Evolutionary conservation across 345 rosid species (phyloP).

Genomic region (Noccaea caerulescens): DNA sequence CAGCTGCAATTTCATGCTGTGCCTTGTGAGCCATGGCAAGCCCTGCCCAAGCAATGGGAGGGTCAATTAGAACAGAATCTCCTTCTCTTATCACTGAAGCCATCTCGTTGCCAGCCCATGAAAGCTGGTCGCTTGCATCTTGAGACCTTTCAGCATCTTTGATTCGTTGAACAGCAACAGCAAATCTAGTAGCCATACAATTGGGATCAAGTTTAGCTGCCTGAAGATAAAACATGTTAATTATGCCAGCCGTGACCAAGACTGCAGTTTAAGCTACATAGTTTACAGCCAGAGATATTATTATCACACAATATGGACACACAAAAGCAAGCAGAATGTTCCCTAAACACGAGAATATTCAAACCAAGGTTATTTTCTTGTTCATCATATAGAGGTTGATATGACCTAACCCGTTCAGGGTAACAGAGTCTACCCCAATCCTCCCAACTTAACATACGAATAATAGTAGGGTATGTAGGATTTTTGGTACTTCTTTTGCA

Average conservation of each 20-base stretch:
- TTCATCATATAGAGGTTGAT: constrained; percentile 6
- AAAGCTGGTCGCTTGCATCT: constrained; percentile 82
- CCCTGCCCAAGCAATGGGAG: constrained; percentile 90
- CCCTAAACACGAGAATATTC: background rate
- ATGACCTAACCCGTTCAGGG: constrained; percentile 1
- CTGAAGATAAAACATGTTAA: constrained; percentile 46
- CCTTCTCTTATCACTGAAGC: constrained; percentile 94
- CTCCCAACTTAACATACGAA: constrained; percentile 5
- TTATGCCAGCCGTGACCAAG: constrained; percentile 19
- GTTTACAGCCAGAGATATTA: constrained; percentile 4
- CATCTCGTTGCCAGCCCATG: constrained; percentile 98
- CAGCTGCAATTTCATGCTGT: constrained; percentile 88
- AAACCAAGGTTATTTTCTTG: background rate
- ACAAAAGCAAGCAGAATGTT: constrained; percentile 9
- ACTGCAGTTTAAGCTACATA: constrained; percentile 9
- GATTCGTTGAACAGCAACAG: constrained; percentile 85
- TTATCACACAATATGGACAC: constrained; percentile 20
- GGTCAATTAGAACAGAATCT: constrained; percentile 74
- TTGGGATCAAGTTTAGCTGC: constrained; percentile 92
- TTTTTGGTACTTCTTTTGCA: constrained; percentile 8
- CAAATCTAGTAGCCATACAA: constrained; percentile 93
- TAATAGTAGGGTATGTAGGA: constrained; percentile 11
- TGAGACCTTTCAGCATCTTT: constrained; percentile 97
- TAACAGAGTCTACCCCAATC: background rate
- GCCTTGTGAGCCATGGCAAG: constrained; percentile 91